These are phyloP conservation scores for Aschersonia sp. DNA, from an alignment of 2,329 filamentous ascomycete species.

Conservation along the genomic window DNA sequence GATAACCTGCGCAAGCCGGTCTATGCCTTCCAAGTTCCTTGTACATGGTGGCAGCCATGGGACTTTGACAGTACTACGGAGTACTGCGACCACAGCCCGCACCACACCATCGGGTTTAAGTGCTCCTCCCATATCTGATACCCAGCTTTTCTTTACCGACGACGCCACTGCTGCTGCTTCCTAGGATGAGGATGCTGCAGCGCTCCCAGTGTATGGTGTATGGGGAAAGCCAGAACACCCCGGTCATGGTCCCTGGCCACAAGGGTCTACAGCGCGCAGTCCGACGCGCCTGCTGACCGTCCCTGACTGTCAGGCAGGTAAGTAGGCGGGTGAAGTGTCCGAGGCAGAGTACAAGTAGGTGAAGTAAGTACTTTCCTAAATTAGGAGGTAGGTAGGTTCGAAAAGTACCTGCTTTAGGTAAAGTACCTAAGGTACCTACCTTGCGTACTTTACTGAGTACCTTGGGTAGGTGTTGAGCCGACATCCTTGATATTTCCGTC, in stretches of 20 bases:
- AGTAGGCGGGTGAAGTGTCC: too few species aligned
- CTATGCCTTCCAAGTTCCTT: too few species aligned
- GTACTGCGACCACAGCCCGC: slow-evolving; percentile 1
- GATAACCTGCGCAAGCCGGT: too few species aligned
- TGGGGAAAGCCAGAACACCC: background rate
- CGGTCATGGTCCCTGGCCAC: background rate
- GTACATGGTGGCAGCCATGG: background rate
- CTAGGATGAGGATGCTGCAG: background rate
- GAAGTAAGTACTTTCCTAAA: too few species aligned
- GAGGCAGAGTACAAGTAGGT: too few species aligned
- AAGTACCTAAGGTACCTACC: too few species aligned
- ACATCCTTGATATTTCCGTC: too few species aligned
- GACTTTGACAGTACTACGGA: background rate
- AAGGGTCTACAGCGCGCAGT: background rate
- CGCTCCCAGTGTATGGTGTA: background rate
- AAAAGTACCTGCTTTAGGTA: too few species aligned
- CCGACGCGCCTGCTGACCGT: background rate
- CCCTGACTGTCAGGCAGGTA: background rate
- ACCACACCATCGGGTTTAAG: slow-evolving; percentile 8
- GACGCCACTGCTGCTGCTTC: background rate
- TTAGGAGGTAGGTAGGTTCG: too few species aligned
- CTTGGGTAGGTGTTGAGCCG: too few species aligned
- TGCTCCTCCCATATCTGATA: too few species aligned
- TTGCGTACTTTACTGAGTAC: too few species aligned
- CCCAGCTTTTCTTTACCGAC: background rate